These are phyloP conservation scores for Yarrowia divulgata DNA, from an alignment of 805 yeast genomes.

Conservation along the genomic window DNA sequence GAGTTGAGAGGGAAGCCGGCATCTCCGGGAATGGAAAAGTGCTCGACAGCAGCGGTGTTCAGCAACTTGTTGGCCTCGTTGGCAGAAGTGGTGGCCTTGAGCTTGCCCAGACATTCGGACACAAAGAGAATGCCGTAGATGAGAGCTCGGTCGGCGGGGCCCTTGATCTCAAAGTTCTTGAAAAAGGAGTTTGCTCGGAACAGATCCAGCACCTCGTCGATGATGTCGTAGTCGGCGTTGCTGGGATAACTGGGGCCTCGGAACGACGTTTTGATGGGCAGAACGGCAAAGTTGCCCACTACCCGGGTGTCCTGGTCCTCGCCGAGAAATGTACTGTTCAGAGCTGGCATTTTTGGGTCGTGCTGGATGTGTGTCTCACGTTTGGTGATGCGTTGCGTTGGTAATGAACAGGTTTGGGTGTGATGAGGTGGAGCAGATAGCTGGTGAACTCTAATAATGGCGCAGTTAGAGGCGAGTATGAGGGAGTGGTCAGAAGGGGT, in stretches of 20 bases:
- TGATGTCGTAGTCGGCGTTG: conserved; percentile 77
- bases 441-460: conserved; percentile 29
- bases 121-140: conserved; percentile 92
- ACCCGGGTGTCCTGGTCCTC: conserved; percentile 49
- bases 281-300: conserved; percentile 77
- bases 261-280: conserved; percentile 82
- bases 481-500: background rate
- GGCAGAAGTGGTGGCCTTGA: conserved; percentile 58
- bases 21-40: conserved; percentile 93
- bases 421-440: conserved; percentile 20
- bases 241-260: conserved; percentile 93
- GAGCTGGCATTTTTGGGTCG: conserved; percentile 44
- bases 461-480: conserved; percentile 4
- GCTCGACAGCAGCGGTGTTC: conserved; percentile 85
- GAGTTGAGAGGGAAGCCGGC: conserved; percentile 91
- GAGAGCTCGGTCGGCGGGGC: conserved; percentile 89
- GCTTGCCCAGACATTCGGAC: conserved; percentile 78
- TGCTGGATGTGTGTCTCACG: background rate
- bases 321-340: conserved; percentile 51
- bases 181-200: conserved; percentile 96
- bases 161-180: conserved; percentile 95
- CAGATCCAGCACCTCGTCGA: conserved; percentile 88
- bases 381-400: conserved; percentile 12
- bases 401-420: conserved; percentile 7
- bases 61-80: conserved; percentile 57